Percentiles rank a stretch among this genome's conserved stretches.
phyloP scores from a whole-genome alignment of 2,329 filamentous ascomycete species.

The Sarocladiaceae sp. region DNA sequence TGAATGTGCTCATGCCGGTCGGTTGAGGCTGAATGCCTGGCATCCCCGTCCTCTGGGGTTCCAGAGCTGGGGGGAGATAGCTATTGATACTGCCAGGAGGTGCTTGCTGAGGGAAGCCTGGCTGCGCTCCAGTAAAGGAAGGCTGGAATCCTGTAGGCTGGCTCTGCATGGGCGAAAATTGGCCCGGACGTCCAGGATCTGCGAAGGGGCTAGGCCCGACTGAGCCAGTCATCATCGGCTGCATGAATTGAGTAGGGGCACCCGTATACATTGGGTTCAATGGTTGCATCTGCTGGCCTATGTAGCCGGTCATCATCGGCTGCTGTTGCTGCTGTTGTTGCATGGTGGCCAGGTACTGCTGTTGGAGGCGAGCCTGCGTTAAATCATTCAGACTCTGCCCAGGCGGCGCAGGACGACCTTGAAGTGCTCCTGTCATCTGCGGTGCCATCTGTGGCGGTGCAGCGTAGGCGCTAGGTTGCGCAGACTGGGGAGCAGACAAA shows the following conservation, averaged over 20 bases:
- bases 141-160: conserved; percentile 62
- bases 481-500: conserved; percentile 81
- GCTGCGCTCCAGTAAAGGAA: conserved; percentile 42
- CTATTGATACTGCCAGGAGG: conserved; percentile 45
- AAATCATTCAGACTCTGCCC: conserved; percentile 77
- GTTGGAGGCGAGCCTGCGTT: conserved; percentile 61
- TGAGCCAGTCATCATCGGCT: conserved; percentile 46
- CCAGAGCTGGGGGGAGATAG: conserved; percentile 54
- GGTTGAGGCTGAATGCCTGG: conserved; percentile 43
- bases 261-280: conserved; percentile 31
- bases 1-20: conserved; percentile 48
- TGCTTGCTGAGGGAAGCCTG: conserved; percentile 38
- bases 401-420: conserved; percentile 61
- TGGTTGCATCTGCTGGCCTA: conserved; percentile 17
- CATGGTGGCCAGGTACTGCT: conserved; percentile 50
- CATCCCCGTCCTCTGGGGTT: conserved; percentile 56
- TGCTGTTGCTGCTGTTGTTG: conserved; percentile 35
- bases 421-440: conserved; percentile 72
- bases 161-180: conserved; percentile 47
- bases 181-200: conserved; percentile 31
- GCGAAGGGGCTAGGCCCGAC: conserved; percentile 33
- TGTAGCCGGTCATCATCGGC: conserved; percentile 31
- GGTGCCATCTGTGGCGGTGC: conserved; percentile 68
- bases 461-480: conserved; percentile 64
- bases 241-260: conserved; percentile 35